Evolutionary conservation across 2,329 filamentous ascomycete genomes (phyloP).

Genomic region (Harringtonia aguacate): DNA sequence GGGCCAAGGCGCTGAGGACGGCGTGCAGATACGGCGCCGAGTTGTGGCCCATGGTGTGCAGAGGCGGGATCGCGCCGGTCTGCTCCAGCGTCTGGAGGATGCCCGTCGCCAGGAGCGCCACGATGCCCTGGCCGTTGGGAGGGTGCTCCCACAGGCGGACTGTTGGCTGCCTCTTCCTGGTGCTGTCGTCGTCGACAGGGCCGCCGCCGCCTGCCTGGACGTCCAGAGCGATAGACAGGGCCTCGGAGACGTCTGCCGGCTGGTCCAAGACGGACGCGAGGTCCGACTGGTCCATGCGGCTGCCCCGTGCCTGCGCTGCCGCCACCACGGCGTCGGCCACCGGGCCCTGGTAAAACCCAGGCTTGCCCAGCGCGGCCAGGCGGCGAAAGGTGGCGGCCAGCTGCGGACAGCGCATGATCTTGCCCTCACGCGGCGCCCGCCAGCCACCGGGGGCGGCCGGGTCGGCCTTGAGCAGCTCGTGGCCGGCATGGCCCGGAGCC

Average conservation of each 20-base stretch:
- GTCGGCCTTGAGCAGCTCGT: constrained; percentile 78
- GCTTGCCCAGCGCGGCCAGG: constrained; percentile 68
- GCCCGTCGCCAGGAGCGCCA: constrained; percentile 83
- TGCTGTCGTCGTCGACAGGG: too few species aligned
- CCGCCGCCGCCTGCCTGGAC: constrained; percentile 67
- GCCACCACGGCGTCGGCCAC: constrained; percentile 72
- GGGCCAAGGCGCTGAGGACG: constrained; percentile 75
- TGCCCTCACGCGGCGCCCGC: constrained; percentile 64
- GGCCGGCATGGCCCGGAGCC: constrained; percentile 62
- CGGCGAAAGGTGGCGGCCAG: constrained; percentile 70
- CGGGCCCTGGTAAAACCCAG: constrained; percentile 77
- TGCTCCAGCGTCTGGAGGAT: constrained; percentile 79
- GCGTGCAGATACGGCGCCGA: constrained; percentile 68
- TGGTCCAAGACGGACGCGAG: constrained; percentile 56
- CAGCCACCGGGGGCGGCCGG: constrained; percentile 52
- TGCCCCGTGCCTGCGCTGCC: constrained; percentile 62
- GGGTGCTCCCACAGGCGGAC: constrained; percentile 85
- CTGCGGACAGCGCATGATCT: constrained; percentile 74
- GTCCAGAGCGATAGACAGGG: constrained; percentile 63
- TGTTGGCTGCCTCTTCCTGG: constrained; percentile 69
- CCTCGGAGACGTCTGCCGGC: constrained; percentile 29
- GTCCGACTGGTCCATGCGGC: constrained; percentile 68
- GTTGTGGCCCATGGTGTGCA: constrained; percentile 64
- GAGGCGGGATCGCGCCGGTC: constrained; percentile 60
- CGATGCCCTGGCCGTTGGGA: constrained; percentile 89